A percentile compares a stretch with the other conserved stretches of the same genome.
Conservation (phyloP, 1,284 basidiomycete genomes). For the Ceratobasidium sp. region DNA sequence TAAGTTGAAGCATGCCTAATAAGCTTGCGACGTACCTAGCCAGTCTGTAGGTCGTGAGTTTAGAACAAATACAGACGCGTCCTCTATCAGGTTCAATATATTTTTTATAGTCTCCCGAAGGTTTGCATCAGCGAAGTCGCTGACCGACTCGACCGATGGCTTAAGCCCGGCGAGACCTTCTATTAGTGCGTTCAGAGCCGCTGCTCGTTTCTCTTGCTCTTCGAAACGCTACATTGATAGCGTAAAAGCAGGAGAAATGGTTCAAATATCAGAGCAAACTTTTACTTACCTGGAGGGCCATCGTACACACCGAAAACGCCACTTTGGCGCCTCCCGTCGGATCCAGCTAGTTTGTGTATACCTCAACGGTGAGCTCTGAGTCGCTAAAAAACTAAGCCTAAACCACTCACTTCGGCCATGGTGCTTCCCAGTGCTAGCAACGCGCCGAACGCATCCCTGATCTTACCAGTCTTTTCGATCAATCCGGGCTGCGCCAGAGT, state of each 20-base stretch:
- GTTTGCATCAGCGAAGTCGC: neutral
- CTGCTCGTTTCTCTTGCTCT: neutral
- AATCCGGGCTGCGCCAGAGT: neutral
- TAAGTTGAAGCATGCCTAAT: no score
- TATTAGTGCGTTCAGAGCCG: neutral
- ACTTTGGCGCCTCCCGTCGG: no score
- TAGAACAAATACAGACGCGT: neutral
- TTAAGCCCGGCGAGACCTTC: neutral
- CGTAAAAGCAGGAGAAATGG: neutral
- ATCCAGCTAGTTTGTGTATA: neutral
- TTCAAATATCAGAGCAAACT: no score
- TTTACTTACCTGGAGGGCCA: no score
- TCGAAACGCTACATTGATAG: neutral
- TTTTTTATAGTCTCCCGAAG: neutral
- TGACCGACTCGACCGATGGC: neutral
- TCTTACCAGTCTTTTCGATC: neutral
- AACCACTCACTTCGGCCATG: neutral
- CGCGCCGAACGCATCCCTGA: neutral
- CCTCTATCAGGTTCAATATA: conserved; percentile 6
- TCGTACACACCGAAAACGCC: no score
- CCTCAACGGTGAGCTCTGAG: no score
- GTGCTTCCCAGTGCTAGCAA: neutral
- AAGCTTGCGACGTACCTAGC: neutral
- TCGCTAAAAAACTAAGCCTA: neutral
- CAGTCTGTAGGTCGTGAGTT: neutral